Evolutionary conservation across 2,329 filamentous ascomycete species (phyloP), one percentile per base, ranked within the genome.

Genomic region (Capronia epimyces): DNA sequence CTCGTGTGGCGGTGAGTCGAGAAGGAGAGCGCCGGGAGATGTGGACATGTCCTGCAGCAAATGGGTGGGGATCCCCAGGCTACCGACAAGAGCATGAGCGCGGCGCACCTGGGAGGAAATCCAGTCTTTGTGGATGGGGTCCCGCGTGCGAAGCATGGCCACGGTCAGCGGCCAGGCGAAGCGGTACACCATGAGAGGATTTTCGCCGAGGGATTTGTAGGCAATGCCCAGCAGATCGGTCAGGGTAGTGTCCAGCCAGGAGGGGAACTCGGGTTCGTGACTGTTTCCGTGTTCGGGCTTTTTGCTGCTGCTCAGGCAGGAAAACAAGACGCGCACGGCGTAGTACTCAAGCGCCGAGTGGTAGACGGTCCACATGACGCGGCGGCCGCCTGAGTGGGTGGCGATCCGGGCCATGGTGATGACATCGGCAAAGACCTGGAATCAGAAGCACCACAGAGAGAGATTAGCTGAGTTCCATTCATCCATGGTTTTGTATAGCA

Each of bases 381-480:
- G 65, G 25, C 64, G 61, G 15, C 61, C 60, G 2, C 65, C 67
- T 32, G 60, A 53, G 1, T 57, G 46, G 1, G 60, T 60, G 13
- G 66, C 62, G 34, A 65, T 63, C 45, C 62, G 67, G 15, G 66
- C 65, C 2, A 66, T 67, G 24, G 67, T 59, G 18, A 69, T 66
- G 13, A 69, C 52, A 48, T 69, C 67, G 31, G 65, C 66, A 34
- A 62, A 69, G 60, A 62, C 63, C 67, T 69, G 37, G 13, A n/a
- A n/a, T n/a, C n/a, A n/a, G n/a, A n/a, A n/a, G n/a, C n/a, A n/a
- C n/a, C n/a, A n/a, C n/a, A n/a, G n/a, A n/a, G n/a, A n/a, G n/a
- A n/a, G n/a, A n/a, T n/a, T n/a, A n/a, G n/a, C n/a, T n/a, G n/a
- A n/a, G n/a, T n/a, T n/a, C n/a, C n/a, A n/a, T n/a, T n/a, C n/a